phyloP scores from a whole-genome alignment of 345 rosid species.

The Hypericum perforatum region DNA sequence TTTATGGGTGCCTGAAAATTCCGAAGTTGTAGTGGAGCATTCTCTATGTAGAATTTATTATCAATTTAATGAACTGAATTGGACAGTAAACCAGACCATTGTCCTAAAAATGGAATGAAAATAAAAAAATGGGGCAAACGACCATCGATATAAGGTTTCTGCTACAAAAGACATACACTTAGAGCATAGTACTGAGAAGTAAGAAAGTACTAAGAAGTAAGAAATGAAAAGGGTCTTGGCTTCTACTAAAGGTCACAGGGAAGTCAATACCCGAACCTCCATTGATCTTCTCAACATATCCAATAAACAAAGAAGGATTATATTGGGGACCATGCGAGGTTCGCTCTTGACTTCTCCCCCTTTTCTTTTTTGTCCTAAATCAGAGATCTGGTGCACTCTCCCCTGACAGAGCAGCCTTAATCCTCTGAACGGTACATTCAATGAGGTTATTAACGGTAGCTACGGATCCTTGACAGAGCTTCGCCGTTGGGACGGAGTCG shows the following conservation, averaged over 20 bases:
- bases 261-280: slow-evolving; percentile 94
- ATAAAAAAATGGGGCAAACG: too few species aligned
- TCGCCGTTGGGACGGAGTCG: slow-evolving; percentile 66
- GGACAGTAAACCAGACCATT: too few species aligned
- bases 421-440: slow-evolving; percentile 72
- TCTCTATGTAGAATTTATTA: too few species aligned
- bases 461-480: slow-evolving; percentile 73
- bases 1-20: too few species aligned
- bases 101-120: too few species aligned
- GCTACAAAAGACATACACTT: too few species aligned
- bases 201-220: not conserved
- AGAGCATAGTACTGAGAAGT: too few species aligned
- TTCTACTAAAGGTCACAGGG: slow-evolving; percentile 7
- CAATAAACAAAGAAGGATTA: not conserved
- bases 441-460: slow-evolving; percentile 70
- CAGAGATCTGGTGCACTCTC: slow-evolving; percentile 20
- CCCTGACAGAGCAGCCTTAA: slow-evolving; percentile 43
- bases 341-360: slow-evolving; percentile 90
- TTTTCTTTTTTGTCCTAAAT: slow-evolving; percentile 7
- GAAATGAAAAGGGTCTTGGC: not conserved
- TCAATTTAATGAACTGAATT: too few species aligned
- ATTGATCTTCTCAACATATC: slow-evolving; percentile 6
- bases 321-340: slow-evolving; percentile 52
- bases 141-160: too few species aligned
- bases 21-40: too few species aligned